Percentiles rank a stretch among this genome's conserved stretches.
Conservation (phyloP, 495 filamentous ascomycete species). For the Tuber microsphaerosporum region DNA sequence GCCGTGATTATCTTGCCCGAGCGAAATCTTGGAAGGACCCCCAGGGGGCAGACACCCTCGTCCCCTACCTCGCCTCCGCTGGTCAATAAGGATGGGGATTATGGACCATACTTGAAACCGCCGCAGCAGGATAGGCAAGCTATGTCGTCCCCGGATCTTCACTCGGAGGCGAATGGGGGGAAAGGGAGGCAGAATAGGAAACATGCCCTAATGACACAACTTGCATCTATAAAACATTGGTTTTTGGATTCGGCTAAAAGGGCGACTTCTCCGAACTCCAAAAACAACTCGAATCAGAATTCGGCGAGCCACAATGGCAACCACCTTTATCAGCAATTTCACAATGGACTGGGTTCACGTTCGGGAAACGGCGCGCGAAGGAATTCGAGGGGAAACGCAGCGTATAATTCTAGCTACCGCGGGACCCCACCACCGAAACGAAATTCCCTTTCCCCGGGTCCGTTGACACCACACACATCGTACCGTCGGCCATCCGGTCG, state of each 20-base stretch:
- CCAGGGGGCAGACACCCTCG: constrained; percentile 35
- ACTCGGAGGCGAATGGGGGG: constrained; percentile 70
- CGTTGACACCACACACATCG: constrained; percentile 71
- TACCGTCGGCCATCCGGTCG: constrained; percentile 64
- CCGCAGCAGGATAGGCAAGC: constrained; percentile 40
- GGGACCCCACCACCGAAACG: constrained; percentile 51
- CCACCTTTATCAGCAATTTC: constrained; percentile 38
- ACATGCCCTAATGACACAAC: constrained; percentile 65
- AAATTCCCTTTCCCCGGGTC: constrained; percentile 80
- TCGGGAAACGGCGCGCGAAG: constrained; percentile 42
- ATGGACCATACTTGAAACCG: constrained; percentile 42
- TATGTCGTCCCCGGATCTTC: constrained; percentile 42
- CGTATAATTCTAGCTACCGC: constrained; percentile 44
- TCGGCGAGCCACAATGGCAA: constrained; percentile 44
- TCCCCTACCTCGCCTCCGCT: constrained; percentile 38
- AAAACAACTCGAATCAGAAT: constrained; percentile 53
- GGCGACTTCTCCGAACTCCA: constrained; percentile 58
- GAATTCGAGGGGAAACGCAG: constrained; percentile 34
- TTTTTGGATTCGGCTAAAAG: constrained; percentile 70
- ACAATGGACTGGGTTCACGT: constrained; percentile 37
- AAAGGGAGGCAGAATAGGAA: constrained; percentile 57
- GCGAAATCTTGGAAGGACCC: constrained; percentile 30
- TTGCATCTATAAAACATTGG: constrained; percentile 84
- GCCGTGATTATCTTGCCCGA: constrained; percentile 41
- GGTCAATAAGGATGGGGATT: constrained; percentile 40